Base-by-base conservation (phyloP, 2,329 filamentous ascomycete species). In the Stachybotrys chartarum region DNA sequence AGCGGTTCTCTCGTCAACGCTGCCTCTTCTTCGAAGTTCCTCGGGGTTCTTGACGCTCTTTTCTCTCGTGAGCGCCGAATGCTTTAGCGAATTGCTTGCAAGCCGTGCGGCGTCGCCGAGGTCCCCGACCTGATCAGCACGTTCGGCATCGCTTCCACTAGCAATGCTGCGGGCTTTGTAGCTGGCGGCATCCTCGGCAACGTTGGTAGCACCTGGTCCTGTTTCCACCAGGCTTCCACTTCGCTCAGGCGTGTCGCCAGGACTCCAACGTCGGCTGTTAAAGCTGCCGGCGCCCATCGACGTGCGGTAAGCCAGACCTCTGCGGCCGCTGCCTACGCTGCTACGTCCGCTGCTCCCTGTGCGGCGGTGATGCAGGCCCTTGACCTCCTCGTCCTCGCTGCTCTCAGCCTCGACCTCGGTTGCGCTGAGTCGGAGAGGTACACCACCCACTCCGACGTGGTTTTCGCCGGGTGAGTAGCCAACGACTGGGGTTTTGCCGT, bases 391-490 rank as follows among this genome's bases (percentile, higher is more conserved):
- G 49, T 90, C 87, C 53, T 91, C 89, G 67, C 86, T 90, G 63
- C 92, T 90, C 61, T 87, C 91, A 61, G 90, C 91, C 64, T 96
- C 91, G 14, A 97, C 90, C 71, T 99, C 94, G 52, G 90, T 95
- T n/a, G 94, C 93, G 69, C 90, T 96, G 59, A 99, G 78, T 48
- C 94, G 86, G 72, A 97, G 84, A 2, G 94, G 94, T 45, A 97
- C 92, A 54, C 91, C 91, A 46, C 86, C 83, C 1, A 87, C 82
- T 46, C 83, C 84, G 46, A 84, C 88, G 57, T 90, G 88, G 55
- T 93, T 92, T 56, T 79, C 83, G 49, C 86, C 87, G 3, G 89
- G 87, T 10, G 86, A 85, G 69, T 95, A 96, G 45, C 90, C 86
- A 8, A 89, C 84, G 5, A 90, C 83, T 47, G 85, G 88, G 8